Conservation (phyloP, 1,139 yeast genomes). For the Yamadazyma siamensis region DNA sequence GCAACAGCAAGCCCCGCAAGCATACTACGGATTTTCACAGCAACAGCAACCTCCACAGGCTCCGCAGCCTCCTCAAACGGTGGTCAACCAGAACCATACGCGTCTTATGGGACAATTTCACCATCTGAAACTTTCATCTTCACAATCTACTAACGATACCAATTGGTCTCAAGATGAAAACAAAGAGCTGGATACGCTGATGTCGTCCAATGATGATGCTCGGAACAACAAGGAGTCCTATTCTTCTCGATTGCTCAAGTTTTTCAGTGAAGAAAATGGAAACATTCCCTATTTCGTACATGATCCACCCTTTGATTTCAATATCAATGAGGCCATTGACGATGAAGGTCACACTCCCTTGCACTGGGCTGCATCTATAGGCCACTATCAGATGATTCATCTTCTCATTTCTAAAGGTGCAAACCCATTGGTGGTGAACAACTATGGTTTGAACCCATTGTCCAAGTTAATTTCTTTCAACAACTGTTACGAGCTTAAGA, state of each 20-base stretch:
- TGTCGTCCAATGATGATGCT: slow-evolving; percentile 35
- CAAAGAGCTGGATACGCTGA: slow-evolving; percentile 44
- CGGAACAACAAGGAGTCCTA: slow-evolving; percentile 31
- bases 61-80: slow-evolving; percentile 11
- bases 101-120: slow-evolving; percentile 28
- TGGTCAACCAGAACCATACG: slow-evolving; percentile 13
- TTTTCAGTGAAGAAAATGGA: slow-evolving; percentile 65
- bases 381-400: slow-evolving; percentile 69
- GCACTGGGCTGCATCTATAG: slow-evolving; percentile 97
- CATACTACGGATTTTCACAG: slow-evolving; percentile 9
- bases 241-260: slow-evolving; percentile 53
- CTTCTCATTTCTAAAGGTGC: slow-evolving; percentile 71
- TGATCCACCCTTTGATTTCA: slow-evolving; percentile 75
- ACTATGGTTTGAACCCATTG: slow-evolving; percentile 78
- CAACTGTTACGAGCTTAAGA: slow-evolving; percentile 77
- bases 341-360: slow-evolving; percentile 95
- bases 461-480: slow-evolving; percentile 83
- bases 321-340: slow-evolving; percentile 83
- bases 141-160: slow-evolving; percentile 46
- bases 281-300: slow-evolving; percentile 72
- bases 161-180: slow-evolving; percentile 48
- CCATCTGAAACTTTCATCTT: slow-evolving; percentile 29
- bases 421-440: slow-evolving; percentile 69
- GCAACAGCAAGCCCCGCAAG: slow-evolving; percentile 9
- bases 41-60: slow-evolving; percentile 10